phyloP scores from a whole-genome alignment of 23 red algal genomes.

The Gracilaria domingensis region DNA sequence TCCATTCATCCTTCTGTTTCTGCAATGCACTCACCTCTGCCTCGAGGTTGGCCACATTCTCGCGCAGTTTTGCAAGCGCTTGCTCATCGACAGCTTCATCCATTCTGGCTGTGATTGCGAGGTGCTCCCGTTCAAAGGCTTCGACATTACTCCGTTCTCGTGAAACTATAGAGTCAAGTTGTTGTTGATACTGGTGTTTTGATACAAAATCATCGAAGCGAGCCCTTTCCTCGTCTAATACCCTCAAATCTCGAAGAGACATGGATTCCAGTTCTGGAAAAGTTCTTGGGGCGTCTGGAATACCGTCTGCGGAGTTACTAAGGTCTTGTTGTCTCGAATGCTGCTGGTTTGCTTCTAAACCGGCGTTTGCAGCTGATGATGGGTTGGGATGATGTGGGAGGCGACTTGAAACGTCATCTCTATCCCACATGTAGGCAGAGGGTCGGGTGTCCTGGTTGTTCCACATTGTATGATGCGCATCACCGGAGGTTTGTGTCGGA shows the following conservation, averaged over 20 bases:
- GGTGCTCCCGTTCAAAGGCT: conserved; percentile 45
- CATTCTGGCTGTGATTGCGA: conserved; percentile 39
- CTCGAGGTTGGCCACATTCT: conserved; percentile 37
- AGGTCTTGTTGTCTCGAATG: background rate
- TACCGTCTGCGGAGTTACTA: conserved; percentile 19
- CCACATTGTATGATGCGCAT: conserved; percentile 9
- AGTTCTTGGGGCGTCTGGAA: conserved; percentile 47
- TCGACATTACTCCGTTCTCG: conserved; percentile 42
- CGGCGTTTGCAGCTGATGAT: background rate
- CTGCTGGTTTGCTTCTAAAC: background rate
- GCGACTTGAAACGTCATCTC: conserved; percentile 8
- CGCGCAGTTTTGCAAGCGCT: conserved; percentile 20
- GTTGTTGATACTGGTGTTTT: conserved; percentile 59
- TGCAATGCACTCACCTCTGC: conserved; percentile 24
- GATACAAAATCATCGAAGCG: conserved; percentile 73
- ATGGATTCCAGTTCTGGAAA: conserved; percentile 67
- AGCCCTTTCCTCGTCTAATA: conserved; percentile 60
- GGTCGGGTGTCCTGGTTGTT: background rate
- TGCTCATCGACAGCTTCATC: conserved; percentile 47
- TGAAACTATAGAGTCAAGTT: conserved; percentile 34
- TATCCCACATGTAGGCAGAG: conserved; percentile 9
- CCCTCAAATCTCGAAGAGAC: conserved; percentile 50
- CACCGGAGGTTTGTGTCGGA: conserved; percentile 12
- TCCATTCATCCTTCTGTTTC: conserved; percentile 63
- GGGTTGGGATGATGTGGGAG: background rate